Conservation (phyloP, 208 protist genomes). For the Zelonia costaricensis region DNA sequence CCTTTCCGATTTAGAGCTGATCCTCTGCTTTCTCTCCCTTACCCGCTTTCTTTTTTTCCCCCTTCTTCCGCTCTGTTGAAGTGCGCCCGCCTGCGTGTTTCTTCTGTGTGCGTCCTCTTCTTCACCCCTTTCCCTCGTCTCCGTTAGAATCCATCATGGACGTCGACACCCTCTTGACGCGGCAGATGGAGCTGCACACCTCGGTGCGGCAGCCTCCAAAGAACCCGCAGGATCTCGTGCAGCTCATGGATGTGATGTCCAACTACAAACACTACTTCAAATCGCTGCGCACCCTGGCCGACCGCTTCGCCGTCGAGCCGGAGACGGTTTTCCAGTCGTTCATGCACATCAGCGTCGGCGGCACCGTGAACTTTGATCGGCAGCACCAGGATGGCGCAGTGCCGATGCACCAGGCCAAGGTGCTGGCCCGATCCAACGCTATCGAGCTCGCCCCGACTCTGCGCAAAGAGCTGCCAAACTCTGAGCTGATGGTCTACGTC, state of each 20-base stretch:
- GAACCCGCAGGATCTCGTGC: slow-evolving; percentile 57
- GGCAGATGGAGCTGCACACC: slow-evolving; percentile 91
- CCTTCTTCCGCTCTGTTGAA: neutral
- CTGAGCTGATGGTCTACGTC: slow-evolving; percentile 73
- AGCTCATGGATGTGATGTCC: slow-evolving; percentile 57
- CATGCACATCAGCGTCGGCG: slow-evolving; percentile 83
- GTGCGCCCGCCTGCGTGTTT: neutral
- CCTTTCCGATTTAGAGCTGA: too few relatives aligned
- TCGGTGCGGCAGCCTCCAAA: slow-evolving; percentile 71
- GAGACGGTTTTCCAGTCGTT: slow-evolving; percentile 86
- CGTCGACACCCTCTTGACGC: slow-evolving; percentile 59
- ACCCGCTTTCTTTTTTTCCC: neutral
- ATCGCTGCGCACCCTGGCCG: slow-evolving; percentile 42
- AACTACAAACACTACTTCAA: slow-evolving; percentile 69
- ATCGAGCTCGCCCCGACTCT: slow-evolving; percentile 69
- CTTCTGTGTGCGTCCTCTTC: too few relatives aligned
- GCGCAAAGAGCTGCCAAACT: slow-evolving; percentile 46
- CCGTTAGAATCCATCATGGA: slow-evolving; percentile 73
- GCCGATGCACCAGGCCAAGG: slow-evolving; percentile 92
- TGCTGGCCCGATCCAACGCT: slow-evolving; percentile 67
- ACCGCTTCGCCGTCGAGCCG: slow-evolving; percentile 36
- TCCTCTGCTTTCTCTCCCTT: neutral
- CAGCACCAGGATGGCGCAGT: slow-evolving; percentile 78
- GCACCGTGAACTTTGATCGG: slow-evolving; percentile 73
- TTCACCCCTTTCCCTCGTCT: too few relatives aligned